Evolutionary conservation across 106 monocot genomes (phyloP), one percentile per base, ranked within the genome.

Genomic region (Dioscorea dumetorum): DNA sequence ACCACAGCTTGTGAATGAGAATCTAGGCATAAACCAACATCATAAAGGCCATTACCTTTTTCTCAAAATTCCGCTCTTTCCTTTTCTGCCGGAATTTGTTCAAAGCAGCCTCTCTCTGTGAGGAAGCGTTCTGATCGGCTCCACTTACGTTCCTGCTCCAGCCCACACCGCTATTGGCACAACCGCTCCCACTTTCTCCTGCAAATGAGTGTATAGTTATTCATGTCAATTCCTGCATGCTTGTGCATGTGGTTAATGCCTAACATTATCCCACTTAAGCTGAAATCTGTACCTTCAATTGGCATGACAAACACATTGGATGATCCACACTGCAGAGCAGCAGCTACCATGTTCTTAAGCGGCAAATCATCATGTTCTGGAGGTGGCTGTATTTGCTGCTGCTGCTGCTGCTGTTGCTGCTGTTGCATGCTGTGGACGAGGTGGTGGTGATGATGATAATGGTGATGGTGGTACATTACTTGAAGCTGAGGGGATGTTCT

Each of bases 31-130:
- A 10, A 34, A 41, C 9, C 41, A 41, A 6, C 5, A 41, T 8
- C 10, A 41, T 8, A 41, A 41, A 41, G 41, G 41, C 41, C 41
- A 41, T 41, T 84, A 97, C 95, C 91, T 89, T 91, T 67, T 92
- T 97, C 15, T 70, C 82, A 53, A 92, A 97, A 78, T 89, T 89
- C 63, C 95, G 75, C 28, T 84, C 82, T 70, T 97, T 97, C 53
- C 91, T 79, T 63, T 97, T 97, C 67, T 84, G 78, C 49, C 91
- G 57, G 60, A 97, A 97, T 69, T 97, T 91, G 74, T 74, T 91
- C 75, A 97, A 60, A 4, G 87, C 91, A 31, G 89, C 87, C 60
- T 89, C 91, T 80, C 95, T 77, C 61, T 79, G 80, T 13, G 86
- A 49, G 57, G 69, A 67, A 15, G 74, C 64, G 48, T 82, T 73